phyloP scores from a whole-genome alignment of 2,329 filamentous ascomycete genomes.

The Lecanicillium sp. region DNA sequence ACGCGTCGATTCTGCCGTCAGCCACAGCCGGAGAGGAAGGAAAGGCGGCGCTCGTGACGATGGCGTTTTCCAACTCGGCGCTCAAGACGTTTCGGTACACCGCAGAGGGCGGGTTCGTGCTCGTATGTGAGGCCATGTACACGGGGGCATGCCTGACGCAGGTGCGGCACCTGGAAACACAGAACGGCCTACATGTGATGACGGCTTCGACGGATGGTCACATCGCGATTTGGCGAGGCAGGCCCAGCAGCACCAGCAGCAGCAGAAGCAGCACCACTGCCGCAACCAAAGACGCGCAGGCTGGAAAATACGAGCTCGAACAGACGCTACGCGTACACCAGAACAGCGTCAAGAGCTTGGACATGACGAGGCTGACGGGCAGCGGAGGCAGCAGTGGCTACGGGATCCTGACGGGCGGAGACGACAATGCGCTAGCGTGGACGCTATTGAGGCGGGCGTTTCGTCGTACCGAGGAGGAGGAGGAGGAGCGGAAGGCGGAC shows the following conservation, averaged over 20 bases:
- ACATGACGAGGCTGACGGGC: constrained; percentile 29
- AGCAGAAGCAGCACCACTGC: too few relatives aligned
- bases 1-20: constrained; percentile 36
- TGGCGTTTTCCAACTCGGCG: constrained; percentile 80
- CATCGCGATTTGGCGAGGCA: constrained; percentile 52
- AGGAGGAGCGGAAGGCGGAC: background rate
- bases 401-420: constrained; percentile 65
- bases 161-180: constrained; percentile 36
- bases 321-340: constrained; percentile 59
- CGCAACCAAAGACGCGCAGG: too few relatives aligned
- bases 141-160: constrained; percentile 74
- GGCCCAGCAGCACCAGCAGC: background rate
- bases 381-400: background rate
- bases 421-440: constrained; percentile 75
- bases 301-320: constrained; percentile 22
- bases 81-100: constrained; percentile 56
- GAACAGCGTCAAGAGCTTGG: constrained; percentile 67
- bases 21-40: constrained; percentile 22
- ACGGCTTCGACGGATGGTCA: constrained; percentile 80
- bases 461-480: too few relatives aligned
- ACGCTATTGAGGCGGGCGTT: constrained; percentile 29
- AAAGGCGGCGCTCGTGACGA: constrained; percentile 44
- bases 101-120: constrained; percentile 34
- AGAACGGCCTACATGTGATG: constrained; percentile 38
- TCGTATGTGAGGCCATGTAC: constrained; percentile 52